A percentile compares a stretch with the other conserved stretches of the same genome.
Evolutionary conservation across 106 monocot genomes (phyloP).

Genomic region (Platanthera guangdongensis): DNA sequence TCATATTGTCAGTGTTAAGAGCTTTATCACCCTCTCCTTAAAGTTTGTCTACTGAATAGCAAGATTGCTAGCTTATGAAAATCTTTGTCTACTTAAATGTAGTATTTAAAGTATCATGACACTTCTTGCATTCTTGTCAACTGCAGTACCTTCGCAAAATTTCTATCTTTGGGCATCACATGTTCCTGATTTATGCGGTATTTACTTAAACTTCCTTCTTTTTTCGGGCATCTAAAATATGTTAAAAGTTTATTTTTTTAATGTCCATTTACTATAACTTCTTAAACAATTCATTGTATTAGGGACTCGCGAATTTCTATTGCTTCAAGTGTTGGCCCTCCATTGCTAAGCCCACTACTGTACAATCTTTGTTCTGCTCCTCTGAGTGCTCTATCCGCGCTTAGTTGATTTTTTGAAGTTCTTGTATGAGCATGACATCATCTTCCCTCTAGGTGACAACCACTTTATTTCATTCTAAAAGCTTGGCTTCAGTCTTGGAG

Average conservation of each 20-base stretch:
- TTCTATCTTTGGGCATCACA: slow-evolving; percentile 69
- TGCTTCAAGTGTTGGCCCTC: neutral
- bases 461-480: no score
- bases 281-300: no score
- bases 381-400: no score
- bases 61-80: slow-evolving; percentile 1
- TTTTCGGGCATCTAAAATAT: neutral
- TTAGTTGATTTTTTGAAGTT: no score
- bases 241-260: neutral
- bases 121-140: slow-evolving; percentile 9
- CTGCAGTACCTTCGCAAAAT: slow-evolving; percentile 86
- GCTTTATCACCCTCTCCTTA: neutral
- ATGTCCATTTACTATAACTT: neutral
- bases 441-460: no score
- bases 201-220: slow-evolving; percentile 12
- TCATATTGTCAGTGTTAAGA: neutral
- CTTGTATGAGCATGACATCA: no score
- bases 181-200: slow-evolving; percentile 95
- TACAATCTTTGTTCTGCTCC: no score
- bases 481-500: neutral
- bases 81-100: neutral
- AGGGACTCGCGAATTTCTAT: neutral
- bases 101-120: slow-evolving; percentile 6
- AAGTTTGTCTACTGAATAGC: neutral
- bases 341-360: no score